Evolutionary conservation across 176 grass and related monocot species (phyloP).

Genomic region (Microstegium vimineum): DNA sequence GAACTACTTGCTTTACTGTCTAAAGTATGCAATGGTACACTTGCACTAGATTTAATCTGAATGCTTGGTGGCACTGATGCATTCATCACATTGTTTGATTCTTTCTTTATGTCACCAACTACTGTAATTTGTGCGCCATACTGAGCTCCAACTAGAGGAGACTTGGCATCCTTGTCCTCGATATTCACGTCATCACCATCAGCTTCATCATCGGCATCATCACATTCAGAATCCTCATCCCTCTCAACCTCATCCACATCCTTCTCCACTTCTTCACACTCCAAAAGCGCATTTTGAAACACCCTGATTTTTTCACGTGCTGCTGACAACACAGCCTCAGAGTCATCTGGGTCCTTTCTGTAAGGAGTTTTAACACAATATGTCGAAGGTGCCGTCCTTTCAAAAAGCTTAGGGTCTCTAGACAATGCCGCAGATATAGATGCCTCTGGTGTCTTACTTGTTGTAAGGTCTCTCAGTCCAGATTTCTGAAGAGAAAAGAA

Average conservation of each 20-base stretch:
- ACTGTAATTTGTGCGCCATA: constrained; percentile 13
- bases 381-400: constrained; percentile 89
- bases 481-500: constrained; percentile 64
- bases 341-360: constrained; percentile 82
- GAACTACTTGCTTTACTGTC: constrained; percentile 36
- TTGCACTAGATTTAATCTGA: constrained; percentile 33
- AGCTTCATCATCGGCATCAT: constrained; percentile 73
- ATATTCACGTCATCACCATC: constrained; percentile 67
- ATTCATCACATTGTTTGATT: constrained; percentile 19
- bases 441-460: constrained; percentile 97
- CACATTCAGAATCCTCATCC: constrained; percentile 90
- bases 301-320: constrained; percentile 84
- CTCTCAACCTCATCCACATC: constrained; percentile 73
- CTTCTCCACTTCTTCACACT: constrained; percentile 73
- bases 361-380: constrained; percentile 88
- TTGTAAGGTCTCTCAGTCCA: constrained; percentile 93
- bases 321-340: constrained; percentile 60
- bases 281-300: constrained; percentile 73
- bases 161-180: constrained; percentile 46
- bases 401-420: constrained; percentile 89
- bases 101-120: constrained; percentile 24
- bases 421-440: constrained; percentile 96
- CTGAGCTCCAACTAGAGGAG: constrained; percentile 18
- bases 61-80: background rate
- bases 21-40: constrained; percentile 13